Evolutionary conservation across 2,329 filamentous ascomycete species (phyloP).

Genomic region (Aspergillus fijiensis): DNA sequence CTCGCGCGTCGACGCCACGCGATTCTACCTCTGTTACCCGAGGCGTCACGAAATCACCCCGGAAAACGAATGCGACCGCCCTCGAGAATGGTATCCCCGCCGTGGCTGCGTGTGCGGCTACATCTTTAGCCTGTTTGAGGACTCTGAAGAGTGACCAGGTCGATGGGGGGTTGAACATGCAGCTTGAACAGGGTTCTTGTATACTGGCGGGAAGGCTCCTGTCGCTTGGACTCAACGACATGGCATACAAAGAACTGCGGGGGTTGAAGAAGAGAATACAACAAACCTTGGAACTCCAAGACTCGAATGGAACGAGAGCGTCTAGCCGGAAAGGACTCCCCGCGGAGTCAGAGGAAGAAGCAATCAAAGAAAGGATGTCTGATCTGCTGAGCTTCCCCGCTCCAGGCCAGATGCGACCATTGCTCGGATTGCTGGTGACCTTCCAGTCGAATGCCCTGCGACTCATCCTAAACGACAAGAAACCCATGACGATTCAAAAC

Average conservation of each 20-base stretch:
- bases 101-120: slow-evolving; percentile 42
- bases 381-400: slow-evolving; percentile 39
- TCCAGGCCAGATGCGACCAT: slow-evolving; percentile 23
- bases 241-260: slow-evolving; percentile 43
- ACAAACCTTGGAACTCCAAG: slow-evolving; percentile 27
- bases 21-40: slow-evolving; percentile 29
- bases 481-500: slow-evolving; percentile 34
- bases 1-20: slow-evolving; percentile 11
- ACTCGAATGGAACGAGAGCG: slow-evolving; percentile 19
- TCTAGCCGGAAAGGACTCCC: slow-evolving; percentile 12
- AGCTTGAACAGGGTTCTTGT: slow-evolving; percentile 45
- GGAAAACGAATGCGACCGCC: slow-evolving; percentile 21
- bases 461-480: slow-evolving; percentile 36
- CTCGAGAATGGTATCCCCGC: slow-evolving; percentile 28
- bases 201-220: slow-evolving; percentile 44
- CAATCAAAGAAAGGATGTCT: slow-evolving; percentile 36
- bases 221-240: slow-evolving; percentile 40
- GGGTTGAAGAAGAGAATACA: slow-evolving; percentile 40
- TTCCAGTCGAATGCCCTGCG: slow-evolving; percentile 45
- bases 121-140: slow-evolving; percentile 41
- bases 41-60: slow-evolving; percentile 23
- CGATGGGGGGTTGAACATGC: slow-evolving; percentile 32
- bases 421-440: slow-evolving; percentile 37
- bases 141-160: slow-evolving; percentile 33
- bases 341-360: slow-evolving; percentile 27